A percentile compares a stretch with the other conserved stretches of the same genome.
These are phyloP conservation scores for Bipolaris cookei DNA, from an alignment of 2,329 filamentous ascomycete genomes.

Conservation along the genomic window DNA sequence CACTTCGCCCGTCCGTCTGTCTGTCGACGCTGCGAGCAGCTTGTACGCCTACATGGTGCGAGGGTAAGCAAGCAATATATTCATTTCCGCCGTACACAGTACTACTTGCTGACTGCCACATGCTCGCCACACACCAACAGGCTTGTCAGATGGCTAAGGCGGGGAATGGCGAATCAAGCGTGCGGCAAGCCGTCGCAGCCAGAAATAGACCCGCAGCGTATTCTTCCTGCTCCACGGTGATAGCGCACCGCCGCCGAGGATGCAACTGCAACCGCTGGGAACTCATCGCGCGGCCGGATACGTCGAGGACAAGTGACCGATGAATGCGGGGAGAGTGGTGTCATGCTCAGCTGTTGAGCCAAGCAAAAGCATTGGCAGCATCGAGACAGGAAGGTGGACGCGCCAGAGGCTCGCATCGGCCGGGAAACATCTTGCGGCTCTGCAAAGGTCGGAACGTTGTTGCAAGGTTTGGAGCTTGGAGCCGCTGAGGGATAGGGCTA, in stretches of 20 bases:
- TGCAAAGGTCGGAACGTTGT: slow-evolving; percentile 21
- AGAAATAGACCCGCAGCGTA: background rate
- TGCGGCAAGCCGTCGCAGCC: background rate
- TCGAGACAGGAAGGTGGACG: background rate
- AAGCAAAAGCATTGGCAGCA: background rate
- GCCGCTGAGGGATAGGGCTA: slow-evolving; percentile 22
- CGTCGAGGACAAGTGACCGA: background rate
- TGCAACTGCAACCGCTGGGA: slow-evolving; percentile 8
- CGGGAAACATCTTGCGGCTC: background rate
- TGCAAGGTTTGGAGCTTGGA: slow-evolving; percentile 14
- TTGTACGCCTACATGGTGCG: background rate
- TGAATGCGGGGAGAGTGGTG: slow-evolving; percentile 1
- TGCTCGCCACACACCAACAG: slow-evolving; percentile 14
- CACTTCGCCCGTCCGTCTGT: background rate
- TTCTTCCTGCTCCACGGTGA: too few species aligned
- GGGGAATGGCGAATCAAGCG: slow-evolving; percentile 16
- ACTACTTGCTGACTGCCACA: slow-evolving; percentile 9
- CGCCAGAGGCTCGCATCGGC: background rate
- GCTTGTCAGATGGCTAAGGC: slow-evolving; percentile 9
- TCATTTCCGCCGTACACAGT: background rate
- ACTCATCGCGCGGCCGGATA: slow-evolving; percentile 5
- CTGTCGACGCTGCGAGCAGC: background rate
- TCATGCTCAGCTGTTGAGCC: slow-evolving; percentile 6
- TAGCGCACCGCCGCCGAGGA: background rate
- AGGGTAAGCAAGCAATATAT: slow-evolving; percentile 11